Evolutionary conservation across 306 rosid genomes (phyloP).

Genomic region (Geum urbanum): DNA sequence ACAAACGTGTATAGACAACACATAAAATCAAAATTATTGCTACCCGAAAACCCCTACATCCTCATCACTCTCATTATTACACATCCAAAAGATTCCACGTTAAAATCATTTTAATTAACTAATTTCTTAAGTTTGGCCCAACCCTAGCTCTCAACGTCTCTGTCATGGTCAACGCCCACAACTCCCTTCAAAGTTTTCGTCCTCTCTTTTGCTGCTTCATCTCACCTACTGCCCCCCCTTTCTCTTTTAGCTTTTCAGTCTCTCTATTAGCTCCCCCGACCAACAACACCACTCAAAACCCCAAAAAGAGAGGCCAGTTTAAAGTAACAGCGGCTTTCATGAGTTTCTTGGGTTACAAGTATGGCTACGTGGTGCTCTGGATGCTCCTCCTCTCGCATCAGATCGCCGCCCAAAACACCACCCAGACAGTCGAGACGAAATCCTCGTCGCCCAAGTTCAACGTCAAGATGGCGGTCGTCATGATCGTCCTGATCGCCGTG

Average conservation of each 20-base stretch:
- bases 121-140: neutral
- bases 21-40: neutral
- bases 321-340: neutral
- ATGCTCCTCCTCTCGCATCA: conserved; percentile 19
- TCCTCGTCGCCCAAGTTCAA: conserved; percentile 23
- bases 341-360: neutral
- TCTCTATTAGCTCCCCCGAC: neutral
- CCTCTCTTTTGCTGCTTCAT: neutral
- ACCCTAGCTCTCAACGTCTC: neutral
- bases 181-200: conserved; percentile 7
- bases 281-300: neutral
- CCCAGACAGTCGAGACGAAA: neutral
- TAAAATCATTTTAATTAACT: neutral
- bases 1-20: neutral
- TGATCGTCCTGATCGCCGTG: conserved; percentile 41
- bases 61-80: conserved; percentile 2
- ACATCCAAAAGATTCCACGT: neutral
- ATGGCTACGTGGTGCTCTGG: neutral
- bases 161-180: conserved; percentile 9
- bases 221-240: neutral
- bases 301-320: neutral
- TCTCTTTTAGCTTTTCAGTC: neutral
- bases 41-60: neutral
- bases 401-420: conserved; percentile 35
- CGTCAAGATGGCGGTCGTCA: conserved; percentile 49